Evolutionary conservation across 73 alveolate species (phyloP).

Genomic region (Paramecium caudatum): DNA sequence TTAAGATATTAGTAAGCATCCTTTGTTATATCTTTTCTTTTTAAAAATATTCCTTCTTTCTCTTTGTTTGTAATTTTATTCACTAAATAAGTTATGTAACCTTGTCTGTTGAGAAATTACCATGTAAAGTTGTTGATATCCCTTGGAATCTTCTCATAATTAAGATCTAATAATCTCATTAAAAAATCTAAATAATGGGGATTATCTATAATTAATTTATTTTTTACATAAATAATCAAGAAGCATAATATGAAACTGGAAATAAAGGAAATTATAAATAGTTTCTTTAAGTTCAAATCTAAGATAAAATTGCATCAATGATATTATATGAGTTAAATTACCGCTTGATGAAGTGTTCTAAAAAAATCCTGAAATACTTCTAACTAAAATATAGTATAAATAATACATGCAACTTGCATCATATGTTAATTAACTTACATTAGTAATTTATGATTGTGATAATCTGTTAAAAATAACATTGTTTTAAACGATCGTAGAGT

Average conservation of each 20-base stretch:
- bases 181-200: background rate
- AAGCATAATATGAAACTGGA: background rate
- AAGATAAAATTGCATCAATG: background rate
- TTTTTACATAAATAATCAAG: conserved; percentile 19
- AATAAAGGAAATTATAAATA: background rate
- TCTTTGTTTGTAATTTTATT: background rate
- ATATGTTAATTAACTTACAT: background rate
- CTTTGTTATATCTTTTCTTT: conserved; percentile 11
- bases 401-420: conserved; percentile 35
- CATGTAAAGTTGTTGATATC: background rate
- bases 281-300: conserved; percentile 14
- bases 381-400: background rate
- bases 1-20: conserved; percentile 30
- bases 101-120: conserved; percentile 6
- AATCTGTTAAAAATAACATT: conserved; percentile 40
- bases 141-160: background rate
- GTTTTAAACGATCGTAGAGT: conserved; percentile 53
- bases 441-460: conserved; percentile 9
- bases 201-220: background rate
- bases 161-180: conserved; percentile 8
- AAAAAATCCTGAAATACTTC: conserved; percentile 36
- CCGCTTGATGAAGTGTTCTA: conserved; percentile 16
- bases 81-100: background rate
- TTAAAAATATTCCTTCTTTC: background rate
- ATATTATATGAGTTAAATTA: conserved; percentile 10